These are phyloP conservation scores for Geotrichum ghanense DNA, from an alignment of 805 yeast genomes.

Conservation along the genomic window DNA sequence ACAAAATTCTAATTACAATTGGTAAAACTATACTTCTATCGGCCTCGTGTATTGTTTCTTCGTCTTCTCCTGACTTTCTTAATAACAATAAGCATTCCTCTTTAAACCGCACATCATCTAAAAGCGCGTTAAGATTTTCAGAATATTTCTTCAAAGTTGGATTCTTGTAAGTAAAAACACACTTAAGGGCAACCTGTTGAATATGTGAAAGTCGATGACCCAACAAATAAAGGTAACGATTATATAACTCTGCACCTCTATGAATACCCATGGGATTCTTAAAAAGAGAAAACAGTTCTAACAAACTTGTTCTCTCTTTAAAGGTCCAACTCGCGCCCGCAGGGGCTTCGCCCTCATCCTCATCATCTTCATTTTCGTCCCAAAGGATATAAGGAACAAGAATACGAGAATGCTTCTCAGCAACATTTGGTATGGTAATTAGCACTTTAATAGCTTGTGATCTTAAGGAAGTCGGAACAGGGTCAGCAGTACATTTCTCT, in stretches of 20 bases:
- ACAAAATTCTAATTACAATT: slow-evolving; percentile 61
- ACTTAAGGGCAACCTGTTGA: slow-evolving; percentile 64
- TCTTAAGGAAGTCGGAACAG: slow-evolving; percentile 37
- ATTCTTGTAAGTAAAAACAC: slow-evolving; percentile 53
- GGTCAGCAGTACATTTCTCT: slow-evolving; percentile 10
- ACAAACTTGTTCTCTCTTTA: slow-evolving; percentile 29
- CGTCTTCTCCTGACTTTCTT: slow-evolving; percentile 42
- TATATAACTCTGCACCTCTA: slow-evolving; percentile 41
- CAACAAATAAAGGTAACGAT: slow-evolving; percentile 42
- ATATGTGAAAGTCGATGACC: slow-evolving; percentile 49
- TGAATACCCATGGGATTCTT: slow-evolving; percentile 46
- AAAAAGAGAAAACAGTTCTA: slow-evolving; percentile 55
- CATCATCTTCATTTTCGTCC: slow-evolving; percentile 24
- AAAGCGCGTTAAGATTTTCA: slow-evolving; percentile 59
- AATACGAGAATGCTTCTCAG: slow-evolving; percentile 48
- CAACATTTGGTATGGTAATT: slow-evolving; percentile 47
- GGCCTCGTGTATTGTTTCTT: slow-evolving; percentile 39
- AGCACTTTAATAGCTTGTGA: slow-evolving; percentile 48
- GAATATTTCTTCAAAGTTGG: slow-evolving; percentile 51
- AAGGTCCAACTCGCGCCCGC: slow-evolving; percentile 13
- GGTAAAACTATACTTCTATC: slow-evolving; percentile 61
- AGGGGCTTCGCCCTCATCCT: slow-evolving; percentile 15
- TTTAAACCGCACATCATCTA: slow-evolving; percentile 74
- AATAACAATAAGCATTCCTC: slow-evolving; percentile 53
- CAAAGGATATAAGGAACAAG: slow-evolving; percentile 49